Evolutionary conservation across 2,329 filamentous ascomycete genomes (phyloP), one percentile per base, ranked within the genome.

Genomic region (Lecanoromycetidae sp.): DNA sequence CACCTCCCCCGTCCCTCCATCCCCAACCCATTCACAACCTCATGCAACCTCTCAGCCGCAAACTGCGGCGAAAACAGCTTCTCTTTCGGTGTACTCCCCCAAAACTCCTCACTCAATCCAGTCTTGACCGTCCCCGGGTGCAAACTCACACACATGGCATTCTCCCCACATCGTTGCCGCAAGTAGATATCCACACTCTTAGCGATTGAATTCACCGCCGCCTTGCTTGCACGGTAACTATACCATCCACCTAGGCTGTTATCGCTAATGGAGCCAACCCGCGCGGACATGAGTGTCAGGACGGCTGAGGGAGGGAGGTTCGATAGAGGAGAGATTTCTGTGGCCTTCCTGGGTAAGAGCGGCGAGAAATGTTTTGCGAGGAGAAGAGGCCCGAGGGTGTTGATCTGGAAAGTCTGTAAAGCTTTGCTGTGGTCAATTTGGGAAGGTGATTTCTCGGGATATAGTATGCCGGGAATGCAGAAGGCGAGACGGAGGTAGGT

Each of bases 41-140:
- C 67, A 22, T 80, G 61, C 63, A 91, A 63, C 60, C 71, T 74
- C 65, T 76, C 75, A 0, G 76, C 84, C 17, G 82, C 78, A 57
- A 74, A 80, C 51, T 80, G 78, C 1, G 77, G 70, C 50, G 71
- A 76, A 55, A 90, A 80, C 55, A 91, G 64, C 62, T 80, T 79
- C 55, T 74, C 70, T 37, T 70, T 64, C 57, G 70, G 69, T 34
- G 82, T 78, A 33, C 70, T 76, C 0, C 59, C 68, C 84, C 84
- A 90, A 59, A 84, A 91, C 35, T 79, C 78, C 57, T 70, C 72
- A 53, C 79, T 86, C 52, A 93, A 65, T 8, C 74, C 79, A 42
- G 85, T 91, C 66, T 74, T 79, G 40, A 91, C 84, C 1, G 85
- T 91, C 2, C 86, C 85, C 1, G 86, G 86, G 63, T 91, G 86